Conservation (phyloP, 2,329 filamentous ascomycete genomes). For the Aureobasidium sp. region DNA sequence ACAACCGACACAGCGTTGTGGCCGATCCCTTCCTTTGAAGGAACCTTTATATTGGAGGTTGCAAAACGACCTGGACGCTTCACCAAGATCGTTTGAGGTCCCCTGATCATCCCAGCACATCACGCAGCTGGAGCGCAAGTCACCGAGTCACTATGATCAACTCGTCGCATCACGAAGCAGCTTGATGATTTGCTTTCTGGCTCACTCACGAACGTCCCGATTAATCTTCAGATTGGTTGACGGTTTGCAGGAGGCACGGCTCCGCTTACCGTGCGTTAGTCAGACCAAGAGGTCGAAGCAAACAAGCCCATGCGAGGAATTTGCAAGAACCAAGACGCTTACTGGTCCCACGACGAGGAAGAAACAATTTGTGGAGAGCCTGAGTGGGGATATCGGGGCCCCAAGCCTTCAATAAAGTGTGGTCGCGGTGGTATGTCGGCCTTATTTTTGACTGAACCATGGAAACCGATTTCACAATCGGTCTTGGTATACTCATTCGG, state of each 20-base stretch:
- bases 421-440: neutral
- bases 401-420: neutral
- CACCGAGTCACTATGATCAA: too few species aligned
- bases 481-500: neutral
- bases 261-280: neutral
- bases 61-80: neutral
- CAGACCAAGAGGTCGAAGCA: conserved; percentile 2
- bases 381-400: conserved; percentile 9
- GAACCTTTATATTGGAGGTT: neutral
- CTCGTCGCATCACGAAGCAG: neutral
- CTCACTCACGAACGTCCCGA: neutral
- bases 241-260: neutral
- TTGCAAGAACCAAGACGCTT: conserved; percentile 8
- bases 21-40: neutral
- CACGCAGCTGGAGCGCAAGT: neutral
- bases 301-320: neutral
- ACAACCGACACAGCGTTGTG: neutral
- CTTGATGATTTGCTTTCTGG: neutral
- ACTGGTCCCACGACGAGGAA: neutral
- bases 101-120: neutral
- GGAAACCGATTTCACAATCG: neutral
- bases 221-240: neutral
- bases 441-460: neutral
- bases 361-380: neutral
- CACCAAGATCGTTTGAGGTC: neutral